Evolutionary conservation across 2,329 filamentous ascomycete genomes (phyloP).

Genomic region (Xylariaceae sp.): DNA sequence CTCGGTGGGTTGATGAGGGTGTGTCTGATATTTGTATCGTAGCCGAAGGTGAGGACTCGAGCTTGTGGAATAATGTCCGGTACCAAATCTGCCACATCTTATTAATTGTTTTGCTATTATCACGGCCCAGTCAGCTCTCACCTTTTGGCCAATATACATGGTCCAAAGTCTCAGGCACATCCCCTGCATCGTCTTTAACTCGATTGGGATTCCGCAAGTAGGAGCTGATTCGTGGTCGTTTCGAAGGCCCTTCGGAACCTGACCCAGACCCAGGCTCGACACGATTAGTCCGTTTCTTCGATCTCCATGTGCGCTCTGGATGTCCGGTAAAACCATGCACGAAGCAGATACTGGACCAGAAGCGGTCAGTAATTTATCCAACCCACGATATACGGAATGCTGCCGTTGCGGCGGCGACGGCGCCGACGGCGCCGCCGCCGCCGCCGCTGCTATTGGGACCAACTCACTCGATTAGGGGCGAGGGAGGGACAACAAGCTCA

Average conservation of each 20-base stretch:
- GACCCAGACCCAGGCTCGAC: neutral
- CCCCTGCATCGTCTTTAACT: neutral
- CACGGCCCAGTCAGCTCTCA: neutral
- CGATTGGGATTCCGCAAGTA: neutral
- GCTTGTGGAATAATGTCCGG: slow-evolving; percentile 4
- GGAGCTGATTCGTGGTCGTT: neutral
- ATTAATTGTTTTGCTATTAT: neutral
- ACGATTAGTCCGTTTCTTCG: slow-evolving; percentile 2
- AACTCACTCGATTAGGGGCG: slow-evolving; percentile 4
- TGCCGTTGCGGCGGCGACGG: neutral
- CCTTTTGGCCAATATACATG: slow-evolving; percentile 8
- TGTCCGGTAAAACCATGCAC: slow-evolving; percentile 10
- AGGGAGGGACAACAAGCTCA: slow-evolving; percentile 3
- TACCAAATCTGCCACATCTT: slow-evolving; percentile 4
- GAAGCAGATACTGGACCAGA: slow-evolving; percentile 6
- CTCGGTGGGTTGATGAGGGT: slow-evolving; percentile 2
- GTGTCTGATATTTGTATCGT: slow-evolving; percentile 7
- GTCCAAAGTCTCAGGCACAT: neutral
- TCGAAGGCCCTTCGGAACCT: neutral
- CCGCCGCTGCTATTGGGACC: neutral
- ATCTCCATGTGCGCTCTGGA: slow-evolving; percentile 6
- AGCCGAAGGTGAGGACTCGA: slow-evolving; percentile 7
- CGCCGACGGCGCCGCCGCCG: neutral
- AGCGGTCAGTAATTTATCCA: neutral
- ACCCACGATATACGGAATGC: neutral